Conservation (phyloP, 2,329 filamentous ascomycete species). For the Pseudocercospora macadamiae region DNA sequence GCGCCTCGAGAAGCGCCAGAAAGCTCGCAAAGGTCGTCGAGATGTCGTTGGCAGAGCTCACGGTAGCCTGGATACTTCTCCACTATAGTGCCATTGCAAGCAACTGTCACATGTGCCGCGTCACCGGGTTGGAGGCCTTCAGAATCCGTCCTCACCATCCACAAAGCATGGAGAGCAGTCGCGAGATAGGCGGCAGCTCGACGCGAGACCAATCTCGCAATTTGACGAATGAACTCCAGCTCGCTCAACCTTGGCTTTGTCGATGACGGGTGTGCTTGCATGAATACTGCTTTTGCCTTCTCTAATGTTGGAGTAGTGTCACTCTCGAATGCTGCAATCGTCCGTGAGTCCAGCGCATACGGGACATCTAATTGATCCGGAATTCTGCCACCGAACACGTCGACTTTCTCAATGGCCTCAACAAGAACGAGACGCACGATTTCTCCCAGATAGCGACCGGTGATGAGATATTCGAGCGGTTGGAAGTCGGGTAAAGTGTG, state of each 20-base stretch:
- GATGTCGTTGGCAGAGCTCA: slow-evolving; percentile 62
- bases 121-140: slow-evolving; percentile 45
- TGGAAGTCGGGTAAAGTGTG: slow-evolving; percentile 65
- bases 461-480: slow-evolving; percentile 66
- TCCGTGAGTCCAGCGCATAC: slow-evolving; percentile 63
- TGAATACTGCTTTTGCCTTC: slow-evolving; percentile 50
- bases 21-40: slow-evolving; percentile 59
- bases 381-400: slow-evolving; percentile 60
- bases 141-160: slow-evolving; percentile 54
- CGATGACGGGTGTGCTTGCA: slow-evolving; percentile 55
- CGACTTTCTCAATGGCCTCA: slow-evolving; percentile 60
- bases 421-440: slow-evolving; percentile 63
- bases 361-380: slow-evolving; percentile 57
- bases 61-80: slow-evolving; percentile 75
- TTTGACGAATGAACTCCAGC: slow-evolving; percentile 56
- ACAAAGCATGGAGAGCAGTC: slow-evolving; percentile 64
- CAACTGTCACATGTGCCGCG: slow-evolving; percentile 55
- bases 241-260: slow-evolving; percentile 42
- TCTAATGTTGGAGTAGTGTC: slow-evolving; percentile 45
- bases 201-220: slow-evolving; percentile 58
- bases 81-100: slow-evolving; percentile 78
- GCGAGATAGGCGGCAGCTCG: slow-evolving; percentile 66
- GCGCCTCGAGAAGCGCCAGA: slow-evolving; percentile 45
- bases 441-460: slow-evolving; percentile 66
- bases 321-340: slow-evolving; percentile 60